These are phyloP conservation scores for Raffaelea albimanens DNA, from an alignment of 2,329 filamentous ascomycete genomes.

Conservation along the genomic window DNA sequence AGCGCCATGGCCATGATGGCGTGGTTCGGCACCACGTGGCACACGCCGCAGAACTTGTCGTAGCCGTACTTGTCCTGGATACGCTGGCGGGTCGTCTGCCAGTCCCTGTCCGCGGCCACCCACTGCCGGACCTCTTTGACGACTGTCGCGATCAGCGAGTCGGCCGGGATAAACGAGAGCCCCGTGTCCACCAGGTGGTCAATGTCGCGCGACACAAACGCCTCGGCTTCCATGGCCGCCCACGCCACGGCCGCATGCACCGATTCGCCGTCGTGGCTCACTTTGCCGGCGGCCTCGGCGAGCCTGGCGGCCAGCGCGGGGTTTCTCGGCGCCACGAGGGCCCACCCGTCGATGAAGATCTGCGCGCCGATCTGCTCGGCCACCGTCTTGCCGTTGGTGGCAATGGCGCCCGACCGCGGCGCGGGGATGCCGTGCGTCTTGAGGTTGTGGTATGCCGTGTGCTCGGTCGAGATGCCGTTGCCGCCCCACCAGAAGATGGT, in stretches of 20 bases:
- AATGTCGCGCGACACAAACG: constrained; percentile 22
- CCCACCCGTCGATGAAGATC: constrained; percentile 29
- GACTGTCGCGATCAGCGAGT: constrained; percentile 19
- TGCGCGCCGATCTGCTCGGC: constrained; percentile 28
- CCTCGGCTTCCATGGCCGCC: constrained; percentile 29
- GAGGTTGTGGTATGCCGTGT: constrained; percentile 28
- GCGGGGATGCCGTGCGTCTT: constrained; percentile 23
- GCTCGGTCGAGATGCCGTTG: constrained; percentile 26
- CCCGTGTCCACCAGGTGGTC: constrained; percentile 23
- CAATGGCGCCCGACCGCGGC: constrained; percentile 20
- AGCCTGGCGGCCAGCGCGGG: constrained; percentile 21
- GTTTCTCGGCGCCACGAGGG: constrained; percentile 21
- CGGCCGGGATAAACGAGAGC: constrained; percentile 17
- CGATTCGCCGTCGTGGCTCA: constrained; percentile 28
- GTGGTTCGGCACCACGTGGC: constrained; percentile 25
- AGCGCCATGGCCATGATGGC: constrained; percentile 23
- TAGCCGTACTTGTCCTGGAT: constrained; percentile 24
- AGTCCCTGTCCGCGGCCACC: constrained; percentile 19
- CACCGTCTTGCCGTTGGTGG: constrained; percentile 20
- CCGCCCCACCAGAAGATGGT: constrained; percentile 30
- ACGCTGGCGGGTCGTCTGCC: constrained; percentile 22
- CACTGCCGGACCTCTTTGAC: constrained; percentile 21
- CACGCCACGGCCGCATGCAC: constrained; percentile 27
- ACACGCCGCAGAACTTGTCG: constrained; percentile 22
- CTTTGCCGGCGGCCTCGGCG: constrained; percentile 21